Base-by-base conservation (phyloP, 2,329 filamentous ascomycete genomes). In the Monosporascus sp. region DNA sequence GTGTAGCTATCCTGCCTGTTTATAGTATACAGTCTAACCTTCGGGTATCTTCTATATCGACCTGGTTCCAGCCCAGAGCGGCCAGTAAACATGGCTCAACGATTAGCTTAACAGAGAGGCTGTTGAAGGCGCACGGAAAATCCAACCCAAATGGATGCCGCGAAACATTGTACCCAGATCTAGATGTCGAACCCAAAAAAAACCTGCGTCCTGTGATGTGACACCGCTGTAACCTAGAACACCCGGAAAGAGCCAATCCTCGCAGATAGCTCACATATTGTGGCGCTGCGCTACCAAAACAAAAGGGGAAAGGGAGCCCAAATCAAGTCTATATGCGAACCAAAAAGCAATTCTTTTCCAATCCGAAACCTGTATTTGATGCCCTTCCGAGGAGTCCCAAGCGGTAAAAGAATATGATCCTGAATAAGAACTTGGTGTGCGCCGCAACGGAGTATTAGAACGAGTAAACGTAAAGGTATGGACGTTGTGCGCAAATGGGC, bases 1-100 rank as follows among this genome's bases (percentile, higher is more conserved):
- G 62, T 65, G 63, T 62, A 66, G 63, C 63, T 64, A 61, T 62
- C 60, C 57, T 67, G 59, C 60, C 60, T 61, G 52, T 65, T 49
- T 60, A 25, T 67, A 68, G 57, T 67, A 62, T 68, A 68, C 65
- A 68, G 63, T 68, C 65, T 68, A 68, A 63, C 59, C 57, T 52
- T 59, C 59, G 65, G 67, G 67, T 69, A 69, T 69, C 63, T 62
- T 66, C 66, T 68, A 46, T 34, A 68, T 67, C 62, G 61, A 65
- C 59, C 63, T 65, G 66, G 66, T 63, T 61, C 67, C 67, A 64
- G 66, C 63, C 65, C 65, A 64, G 65, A 60, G 56, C 56, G 58
- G 59, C 59, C 57, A 59, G 59, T 57, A 20, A 52, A 60, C 53
- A 53, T 60, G 62, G 62, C 62, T 63, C 57, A 60, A 52, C 53